Base-by-base conservation (phyloP, 2,329 filamentous ascomycete species). In the Monilinia polystroma region DNA sequence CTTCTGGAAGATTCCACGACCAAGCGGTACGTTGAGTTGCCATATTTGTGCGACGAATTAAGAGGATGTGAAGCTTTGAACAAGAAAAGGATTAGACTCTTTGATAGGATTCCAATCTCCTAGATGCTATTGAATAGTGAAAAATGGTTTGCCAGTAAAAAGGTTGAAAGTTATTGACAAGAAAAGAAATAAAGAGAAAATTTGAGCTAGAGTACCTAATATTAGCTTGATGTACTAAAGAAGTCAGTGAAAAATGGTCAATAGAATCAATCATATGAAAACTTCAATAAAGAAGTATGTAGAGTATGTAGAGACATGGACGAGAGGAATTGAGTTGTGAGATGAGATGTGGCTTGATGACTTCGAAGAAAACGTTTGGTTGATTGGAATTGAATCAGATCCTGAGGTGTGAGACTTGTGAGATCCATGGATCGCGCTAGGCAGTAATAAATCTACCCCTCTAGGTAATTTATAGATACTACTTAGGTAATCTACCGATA, bases 251-350 rank as follows among this genome's bases (percentile, higher is more conserved):
- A 26, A 16, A 16, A 41, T n/a, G 14, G 45, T 66, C 41, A 55
- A 55, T 38, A 47, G 51, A 45, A 38, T 66, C 49, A 63, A 66
- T 55, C 64, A 63, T 60, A 66, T 38, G 55, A 49, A 55, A 63
- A 63, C 64, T 63, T 66, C 64, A 63, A 10, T 63, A 41, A 49
- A 63, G 64, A 66, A 66, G 64, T 32, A 73, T 70, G 66, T 69
- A 71, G 66, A 70, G 68, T 70, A 55, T 57, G 68, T 66, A 70
- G 68, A 66, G 64, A 65, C 64, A 63, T 66, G 1, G 47, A 60
- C 47, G 38, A 14, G n/a, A 35, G 51, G 26, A 49, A 41, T 16
- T 18, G 41, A 43, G 41, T 43, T 43, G 41, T 68, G 55, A 69
- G 67, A 70, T 70, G 64, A 69, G 67, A 70, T 70, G 64, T 66